Conservation (phyloP, 2,329 filamentous ascomycete species). For the Sporothrix luriei region DNA sequence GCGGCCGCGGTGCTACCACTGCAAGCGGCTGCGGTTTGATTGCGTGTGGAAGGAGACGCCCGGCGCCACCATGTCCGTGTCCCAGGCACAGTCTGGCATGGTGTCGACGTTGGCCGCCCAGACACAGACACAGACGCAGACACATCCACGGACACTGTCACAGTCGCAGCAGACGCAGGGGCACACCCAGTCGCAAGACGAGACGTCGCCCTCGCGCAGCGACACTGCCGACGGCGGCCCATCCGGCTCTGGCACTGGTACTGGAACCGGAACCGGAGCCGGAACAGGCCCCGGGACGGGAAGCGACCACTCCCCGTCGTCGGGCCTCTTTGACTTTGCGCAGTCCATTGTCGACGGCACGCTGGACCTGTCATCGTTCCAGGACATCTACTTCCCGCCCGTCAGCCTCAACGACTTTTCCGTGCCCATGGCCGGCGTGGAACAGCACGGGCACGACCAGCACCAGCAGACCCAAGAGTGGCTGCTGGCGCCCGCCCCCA, state of each 20-base stretch:
- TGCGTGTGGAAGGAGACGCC: constrained; percentile 19
- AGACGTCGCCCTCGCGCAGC: background rate
- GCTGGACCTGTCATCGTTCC: constrained; percentile 15
- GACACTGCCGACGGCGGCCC: background rate
- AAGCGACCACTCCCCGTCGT: background rate
- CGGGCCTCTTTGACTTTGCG: constrained; percentile 16
- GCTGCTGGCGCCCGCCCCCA: background rate
- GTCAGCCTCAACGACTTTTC: constrained; percentile 13
- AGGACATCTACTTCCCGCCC: constrained; percentile 16
- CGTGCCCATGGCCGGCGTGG: background rate
- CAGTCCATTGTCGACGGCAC: constrained; percentile 24
- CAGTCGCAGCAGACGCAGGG: too few species aligned
- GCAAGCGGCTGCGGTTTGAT: background rate
- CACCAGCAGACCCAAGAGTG: background rate
- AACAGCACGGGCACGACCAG: background rate
- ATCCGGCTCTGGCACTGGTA: too few species aligned
- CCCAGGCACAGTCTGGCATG: background rate
- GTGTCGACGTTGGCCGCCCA: too few species aligned
- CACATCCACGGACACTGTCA: background rate
- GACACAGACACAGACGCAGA: too few species aligned
- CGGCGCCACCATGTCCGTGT: background rate
- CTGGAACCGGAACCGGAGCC: too few species aligned
- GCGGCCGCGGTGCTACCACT: background rate
- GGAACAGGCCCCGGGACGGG: background rate
- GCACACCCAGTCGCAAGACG: background rate